Conservation (phyloP, 2,329 filamentous ascomycete species). For the Penicillium sp. region DNA sequence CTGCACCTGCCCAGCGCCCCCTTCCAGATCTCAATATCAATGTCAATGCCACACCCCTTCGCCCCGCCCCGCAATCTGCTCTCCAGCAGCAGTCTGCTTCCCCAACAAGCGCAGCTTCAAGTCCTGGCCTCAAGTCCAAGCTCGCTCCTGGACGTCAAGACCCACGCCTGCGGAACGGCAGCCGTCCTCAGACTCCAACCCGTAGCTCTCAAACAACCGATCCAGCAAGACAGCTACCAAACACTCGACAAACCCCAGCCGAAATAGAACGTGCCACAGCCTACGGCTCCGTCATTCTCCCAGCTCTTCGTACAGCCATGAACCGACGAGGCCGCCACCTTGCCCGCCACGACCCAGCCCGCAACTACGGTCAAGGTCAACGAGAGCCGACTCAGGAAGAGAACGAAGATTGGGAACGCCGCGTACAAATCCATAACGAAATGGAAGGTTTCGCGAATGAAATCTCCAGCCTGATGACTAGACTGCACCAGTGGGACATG, state of each 20-base stretch:
- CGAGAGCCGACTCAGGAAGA: conserved; percentile 21
- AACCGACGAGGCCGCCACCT: conserved; percentile 71
- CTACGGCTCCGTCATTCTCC: conserved; percentile 71
- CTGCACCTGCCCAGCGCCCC: conserved; percentile 13
- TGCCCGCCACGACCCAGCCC: conserved; percentile 42
- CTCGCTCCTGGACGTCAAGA: conserved; percentile 23
- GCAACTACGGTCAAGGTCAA: conserved; percentile 23
- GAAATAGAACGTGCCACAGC: conserved; percentile 22
- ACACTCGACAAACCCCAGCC: conserved; percentile 13
- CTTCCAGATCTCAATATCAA: conserved; percentile 6
- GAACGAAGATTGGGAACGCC: conserved; percentile 21
- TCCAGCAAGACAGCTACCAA: conserved; percentile 26
- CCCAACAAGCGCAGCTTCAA: conserved; percentile 3
- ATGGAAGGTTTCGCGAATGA: conserved; percentile 69
- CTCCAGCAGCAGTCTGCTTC: conserved; percentile 14
- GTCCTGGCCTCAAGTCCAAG: conserved; percentile 27
- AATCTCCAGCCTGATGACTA: conserved; percentile 79
- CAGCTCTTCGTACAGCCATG: conserved; percentile 87
- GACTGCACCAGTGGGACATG: conserved; percentile 88
- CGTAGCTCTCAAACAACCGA: conserved; percentile 40
- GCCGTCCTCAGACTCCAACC: conserved; percentile 9
- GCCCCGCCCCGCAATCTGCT: background rate
- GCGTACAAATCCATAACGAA: conserved; percentile 24
- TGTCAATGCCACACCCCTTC: conserved; percentile 4
- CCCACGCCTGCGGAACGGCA: background rate